phyloP scores from a whole-genome alignment of 2,329 filamentous ascomycete genomes.

The Trichophyton mentagrophytes region DNA sequence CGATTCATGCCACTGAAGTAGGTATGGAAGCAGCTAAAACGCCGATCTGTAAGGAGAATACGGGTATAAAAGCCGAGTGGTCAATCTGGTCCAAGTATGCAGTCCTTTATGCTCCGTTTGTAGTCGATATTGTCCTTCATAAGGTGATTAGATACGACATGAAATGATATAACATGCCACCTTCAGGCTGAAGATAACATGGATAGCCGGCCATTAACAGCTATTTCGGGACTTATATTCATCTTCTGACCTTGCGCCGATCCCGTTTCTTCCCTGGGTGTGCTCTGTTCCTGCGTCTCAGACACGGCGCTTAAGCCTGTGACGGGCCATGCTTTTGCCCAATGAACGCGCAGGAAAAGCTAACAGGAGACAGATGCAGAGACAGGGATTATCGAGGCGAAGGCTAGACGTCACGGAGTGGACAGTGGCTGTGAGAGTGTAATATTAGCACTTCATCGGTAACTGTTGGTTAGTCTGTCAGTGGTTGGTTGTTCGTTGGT shows the following conservation, averaged over 20 bases:
- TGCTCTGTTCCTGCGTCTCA: not conserved
- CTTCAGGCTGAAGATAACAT: no score
- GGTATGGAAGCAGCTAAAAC: not conserved
- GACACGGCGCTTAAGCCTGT: not conserved
- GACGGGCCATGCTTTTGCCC: not conserved
- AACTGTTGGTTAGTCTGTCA: not conserved
- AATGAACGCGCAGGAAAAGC: not conserved
- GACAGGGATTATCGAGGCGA: not conserved
- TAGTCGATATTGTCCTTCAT: no score
- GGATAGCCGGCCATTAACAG: no score
- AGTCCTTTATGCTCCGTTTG: no score
- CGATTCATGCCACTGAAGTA: not conserved
- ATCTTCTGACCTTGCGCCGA: not conserved
- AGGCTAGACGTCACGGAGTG: not conserved
- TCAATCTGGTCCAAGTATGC: not conserved
- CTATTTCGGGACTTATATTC: not conserved
- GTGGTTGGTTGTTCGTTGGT: not conserved
- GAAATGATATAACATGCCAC: not conserved
- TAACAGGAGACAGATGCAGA: not conserved
- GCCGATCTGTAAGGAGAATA: no score
- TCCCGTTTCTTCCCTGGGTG: not conserved
- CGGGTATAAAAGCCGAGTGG: no score
- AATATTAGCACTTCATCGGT: not conserved
- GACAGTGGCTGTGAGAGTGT: not conserved
- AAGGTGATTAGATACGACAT: not conserved